phyloP scores from a whole-genome alignment of 441 rosid species.

The Aquilaria agallochum region DNA sequence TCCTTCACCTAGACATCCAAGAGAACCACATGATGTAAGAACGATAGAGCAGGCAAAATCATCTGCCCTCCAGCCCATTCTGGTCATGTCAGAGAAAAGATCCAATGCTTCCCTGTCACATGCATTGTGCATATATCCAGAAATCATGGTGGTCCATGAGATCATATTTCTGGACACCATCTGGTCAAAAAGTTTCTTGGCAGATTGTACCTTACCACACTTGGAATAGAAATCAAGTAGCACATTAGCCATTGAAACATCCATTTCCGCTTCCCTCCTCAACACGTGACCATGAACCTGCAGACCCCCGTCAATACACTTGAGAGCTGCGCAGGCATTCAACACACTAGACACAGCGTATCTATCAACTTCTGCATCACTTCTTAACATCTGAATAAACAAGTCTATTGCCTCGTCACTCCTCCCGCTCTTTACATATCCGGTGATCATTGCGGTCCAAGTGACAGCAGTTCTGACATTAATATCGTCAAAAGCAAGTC shows the following conservation, averaged over 20 bases:
- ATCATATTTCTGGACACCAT: slow-evolving; percentile 42
- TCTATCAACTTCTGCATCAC: slow-evolving; percentile 32
- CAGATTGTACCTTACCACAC: slow-evolving; percentile 34
- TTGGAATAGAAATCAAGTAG: slow-evolving; percentile 53
- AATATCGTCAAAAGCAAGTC: slow-evolving; percentile 48
- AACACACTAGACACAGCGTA: slow-evolving; percentile 46
- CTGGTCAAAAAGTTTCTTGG: slow-evolving; percentile 36
- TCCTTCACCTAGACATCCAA: slow-evolving; percentile 45
- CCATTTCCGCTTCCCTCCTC: slow-evolving; percentile 46
- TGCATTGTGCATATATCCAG: slow-evolving; percentile 53
- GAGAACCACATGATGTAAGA: slow-evolving; percentile 60
- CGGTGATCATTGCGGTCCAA: slow-evolving; percentile 62
- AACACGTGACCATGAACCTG: slow-evolving; percentile 54
- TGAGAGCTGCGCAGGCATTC: slow-evolving; percentile 42
- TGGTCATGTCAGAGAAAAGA: slow-evolving; percentile 36
- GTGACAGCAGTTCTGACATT: slow-evolving; percentile 41
- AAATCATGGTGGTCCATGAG: slow-evolving; percentile 60
- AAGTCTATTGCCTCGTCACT: slow-evolving; percentile 37
- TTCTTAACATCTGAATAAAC: slow-evolving; percentile 30
- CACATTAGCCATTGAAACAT: slow-evolving; percentile 47
- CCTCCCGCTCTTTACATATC: slow-evolving; percentile 47
- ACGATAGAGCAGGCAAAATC: slow-evolving; percentile 54
- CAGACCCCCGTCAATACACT: slow-evolving; percentile 49
- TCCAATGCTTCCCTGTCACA: slow-evolving; percentile 43
- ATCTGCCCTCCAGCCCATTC: slow-evolving; percentile 41